Evolutionary conservation across 1,284 basidiomycete genomes (phyloP), one percentile per base, ranked within the genome.

Genomic region (Tilletia indica): DNA sequence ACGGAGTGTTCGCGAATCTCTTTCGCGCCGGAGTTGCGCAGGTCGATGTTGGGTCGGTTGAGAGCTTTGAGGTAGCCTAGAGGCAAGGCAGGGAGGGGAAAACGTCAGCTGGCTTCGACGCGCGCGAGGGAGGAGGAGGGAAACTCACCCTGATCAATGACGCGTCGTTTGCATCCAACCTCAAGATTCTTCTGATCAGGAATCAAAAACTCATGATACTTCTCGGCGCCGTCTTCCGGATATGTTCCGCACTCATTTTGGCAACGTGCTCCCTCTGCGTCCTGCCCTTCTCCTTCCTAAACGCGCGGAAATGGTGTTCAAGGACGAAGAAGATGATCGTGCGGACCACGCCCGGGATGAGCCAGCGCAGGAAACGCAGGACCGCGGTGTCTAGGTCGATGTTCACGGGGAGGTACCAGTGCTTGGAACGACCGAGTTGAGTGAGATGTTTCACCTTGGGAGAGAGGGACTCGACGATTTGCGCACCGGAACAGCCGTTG

Each of bases 401-500:
- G 74, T 68, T 11, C 61, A 66, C 74, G 72, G 36, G 48, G 31
- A 49, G 6, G 74, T 4, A 25, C 76, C 75, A 80, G 64, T 77
- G 75, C 75, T 77, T 76, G 12, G 75, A 69, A 3, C 79, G 69
- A 0, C 51, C 61, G 31, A 48, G 34, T 36, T 64, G 39, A 45
- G 51, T 69, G 2, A 69, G 38, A 36, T 38, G 25, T 21, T 67
- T 63, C 2, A 34, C 66, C 31, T 21, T 19, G 3, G 76, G 76
- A 9, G 61, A 6, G 61, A 64, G 61, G 9, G 31, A 34, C 39
- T 64, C 34, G 2, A 80, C 67, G 51, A 78, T 73, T 70, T 83
- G 82, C 31, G 82, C 76, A 1, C 77, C 83, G 0, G 77, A 77
- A 49, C 78, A 84, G 12, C 82, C 82, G 61, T 83, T 83, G 56